A percentile compares a stretch with the other conserved stretches of the same genome.
Conservation (phyloP, 2,329 filamentous ascomycete species). For the Stenocarpella maydis region DNA sequence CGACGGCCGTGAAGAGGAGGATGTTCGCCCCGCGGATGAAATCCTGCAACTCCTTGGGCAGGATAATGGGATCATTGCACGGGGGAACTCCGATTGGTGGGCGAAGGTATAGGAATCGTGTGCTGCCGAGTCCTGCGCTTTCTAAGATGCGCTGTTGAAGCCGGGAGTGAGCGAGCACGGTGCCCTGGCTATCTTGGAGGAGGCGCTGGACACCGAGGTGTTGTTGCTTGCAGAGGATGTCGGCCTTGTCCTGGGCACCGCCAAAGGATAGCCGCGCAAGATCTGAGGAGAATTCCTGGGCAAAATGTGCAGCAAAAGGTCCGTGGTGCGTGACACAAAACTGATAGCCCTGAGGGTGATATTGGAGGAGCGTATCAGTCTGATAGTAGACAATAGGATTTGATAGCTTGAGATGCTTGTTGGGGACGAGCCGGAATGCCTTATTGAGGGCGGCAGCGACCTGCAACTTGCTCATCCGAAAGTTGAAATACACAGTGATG, state of each 20-base stretch:
- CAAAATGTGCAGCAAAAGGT: conserved; percentile 4
- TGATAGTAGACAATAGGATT: conserved; percentile 10
- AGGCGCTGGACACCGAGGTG: conserved; percentile 4
- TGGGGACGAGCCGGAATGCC: not conserved
- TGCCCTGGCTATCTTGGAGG: not conserved
- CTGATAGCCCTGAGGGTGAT: conserved; percentile 8
- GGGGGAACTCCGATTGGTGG: not conserved
- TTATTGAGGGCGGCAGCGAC: not conserved
- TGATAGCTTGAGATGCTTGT: not conserved
- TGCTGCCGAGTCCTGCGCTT: not conserved
- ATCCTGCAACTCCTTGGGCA: not conserved
- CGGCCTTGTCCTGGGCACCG: not conserved
- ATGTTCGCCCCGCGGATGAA: not conserved
- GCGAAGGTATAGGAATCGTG: not conserved
- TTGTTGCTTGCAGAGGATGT: not conserved
- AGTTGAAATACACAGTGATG: not conserved
- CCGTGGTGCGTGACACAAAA: conserved; percentile 15
- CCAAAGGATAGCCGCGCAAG: conserved; percentile 2
- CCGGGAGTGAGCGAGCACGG: not conserved
- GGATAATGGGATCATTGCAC: not conserved
- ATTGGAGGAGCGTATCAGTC: conserved; percentile 8
- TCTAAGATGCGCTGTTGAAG: conserved; percentile 10
- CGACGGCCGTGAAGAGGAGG: not conserved
- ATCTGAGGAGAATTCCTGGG: not conserved
- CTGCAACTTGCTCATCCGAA: not conserved